Percentiles rank a stretch among this genome's conserved stretches.
phyloP scores from a whole-genome alignment of 1,284 basidiomycete genomes.

The Tilletia indica region DNA sequence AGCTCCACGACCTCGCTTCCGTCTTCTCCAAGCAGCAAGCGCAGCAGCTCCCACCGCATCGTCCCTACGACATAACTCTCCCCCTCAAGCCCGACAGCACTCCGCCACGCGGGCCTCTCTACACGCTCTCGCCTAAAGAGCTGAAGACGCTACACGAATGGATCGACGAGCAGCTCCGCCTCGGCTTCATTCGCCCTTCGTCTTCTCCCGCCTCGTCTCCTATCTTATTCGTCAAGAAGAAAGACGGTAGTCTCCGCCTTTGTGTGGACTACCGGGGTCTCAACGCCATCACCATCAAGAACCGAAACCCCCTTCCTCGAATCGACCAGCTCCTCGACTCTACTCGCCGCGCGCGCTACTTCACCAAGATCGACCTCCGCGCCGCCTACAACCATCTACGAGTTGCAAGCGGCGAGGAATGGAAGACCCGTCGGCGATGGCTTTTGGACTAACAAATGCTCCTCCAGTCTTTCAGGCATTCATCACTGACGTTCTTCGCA shows the following conservation, averaged over 20 bases:
- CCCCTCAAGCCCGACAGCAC: background rate
- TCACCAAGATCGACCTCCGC: conserved; percentile 56
- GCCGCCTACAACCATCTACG: conserved; percentile 56
- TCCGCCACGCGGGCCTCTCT: background rate
- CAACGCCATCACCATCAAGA: conserved; percentile 58
- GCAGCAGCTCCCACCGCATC: background rate
- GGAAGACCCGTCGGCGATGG: conserved; percentile 53
- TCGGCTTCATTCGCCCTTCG: background rate
- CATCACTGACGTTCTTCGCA: conserved; percentile 14
- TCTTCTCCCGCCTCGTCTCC: background rate
- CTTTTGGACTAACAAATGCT: conserved; percentile 24
- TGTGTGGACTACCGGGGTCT: conserved; percentile 60
- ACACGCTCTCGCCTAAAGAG: background rate
- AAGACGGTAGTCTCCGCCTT: conserved; percentile 57
- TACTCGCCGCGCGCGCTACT: conserved; percentile 50
- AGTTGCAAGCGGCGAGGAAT: conserved; percentile 56
- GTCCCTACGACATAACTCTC: background rate
- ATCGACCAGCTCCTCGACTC: conserved; percentile 57
- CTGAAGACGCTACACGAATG: background rate
- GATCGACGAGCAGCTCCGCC: background rate
- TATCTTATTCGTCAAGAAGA: conserved; percentile 62
- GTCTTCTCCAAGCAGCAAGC: conserved; percentile 46
- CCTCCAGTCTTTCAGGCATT: conserved; percentile 11
- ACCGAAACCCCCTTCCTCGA: conserved; percentile 56
- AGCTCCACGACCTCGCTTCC: conserved; percentile 35